phyloP scores from a whole-genome alignment of 768 basidiomycete genomes.

The Termitomyces sp. region DNA sequence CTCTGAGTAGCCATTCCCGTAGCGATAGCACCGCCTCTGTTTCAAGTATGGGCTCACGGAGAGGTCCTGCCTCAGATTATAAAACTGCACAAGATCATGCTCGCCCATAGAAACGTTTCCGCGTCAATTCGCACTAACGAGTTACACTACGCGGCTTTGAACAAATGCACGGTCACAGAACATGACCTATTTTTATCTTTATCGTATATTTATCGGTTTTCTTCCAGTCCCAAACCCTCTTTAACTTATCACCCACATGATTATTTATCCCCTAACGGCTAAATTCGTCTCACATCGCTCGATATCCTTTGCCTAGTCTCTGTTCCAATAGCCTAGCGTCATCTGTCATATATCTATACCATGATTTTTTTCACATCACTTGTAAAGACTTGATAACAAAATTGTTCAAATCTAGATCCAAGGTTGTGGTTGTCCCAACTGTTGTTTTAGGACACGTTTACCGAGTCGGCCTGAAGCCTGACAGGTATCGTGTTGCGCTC shows the following conservation, averaged over 20 bases:
- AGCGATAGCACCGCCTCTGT: constrained; percentile 34
- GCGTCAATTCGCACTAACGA: constrained; percentile 15
- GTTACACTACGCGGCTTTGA: not conserved
- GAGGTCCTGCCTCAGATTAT: constrained; percentile 34
- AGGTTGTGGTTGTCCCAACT: not conserved
- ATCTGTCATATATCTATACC: not conserved
- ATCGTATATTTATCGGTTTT: constrained; percentile 10
- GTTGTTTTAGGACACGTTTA: not conserved
- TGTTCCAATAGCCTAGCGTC: not conserved
- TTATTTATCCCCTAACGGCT: not conserved
- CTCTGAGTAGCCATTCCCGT: constrained; percentile 4
- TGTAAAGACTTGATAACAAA: no score
- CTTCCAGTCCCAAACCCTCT: not conserved
- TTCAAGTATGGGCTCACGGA: constrained; percentile 35
- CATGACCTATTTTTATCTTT: constrained; percentile 10
- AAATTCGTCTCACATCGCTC: not conserved
- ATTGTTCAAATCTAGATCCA: no score
- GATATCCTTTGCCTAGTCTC: not conserved
- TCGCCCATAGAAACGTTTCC: constrained; percentile 29
- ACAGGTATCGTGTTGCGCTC: constrained; percentile 9
- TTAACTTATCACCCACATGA: not conserved
- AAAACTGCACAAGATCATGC: constrained; percentile 19
- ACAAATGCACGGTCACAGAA: not conserved
- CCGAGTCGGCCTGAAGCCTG: constrained; percentile 2
- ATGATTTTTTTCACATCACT: not conserved